Conservation (phyloP, 1,284 basidiomycete species). For the Stygiomarasmius scandens region DNA sequence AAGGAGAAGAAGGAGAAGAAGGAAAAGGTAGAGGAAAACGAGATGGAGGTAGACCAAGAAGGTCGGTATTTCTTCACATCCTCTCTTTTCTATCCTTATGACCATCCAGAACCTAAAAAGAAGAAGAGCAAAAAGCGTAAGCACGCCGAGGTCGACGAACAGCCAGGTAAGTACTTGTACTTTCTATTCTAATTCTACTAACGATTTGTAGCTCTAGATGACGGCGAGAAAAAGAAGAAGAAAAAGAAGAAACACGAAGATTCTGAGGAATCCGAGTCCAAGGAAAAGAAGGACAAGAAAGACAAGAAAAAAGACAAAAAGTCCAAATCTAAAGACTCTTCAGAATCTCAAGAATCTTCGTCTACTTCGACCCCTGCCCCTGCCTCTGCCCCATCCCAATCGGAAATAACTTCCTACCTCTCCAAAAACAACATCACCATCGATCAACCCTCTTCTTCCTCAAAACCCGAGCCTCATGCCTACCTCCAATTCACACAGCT, state of each 20-base stretch:
- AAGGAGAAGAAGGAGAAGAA: conserved; percentile 26
- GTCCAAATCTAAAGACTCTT: conserved; percentile 1
- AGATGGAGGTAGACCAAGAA: background rate
- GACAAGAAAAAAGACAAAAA: conserved; percentile 32
- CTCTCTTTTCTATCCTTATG: background rate
- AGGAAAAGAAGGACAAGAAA: conserved; percentile 12
- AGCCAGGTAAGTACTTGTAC: background rate
- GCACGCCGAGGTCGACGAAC: conserved; percentile 25
- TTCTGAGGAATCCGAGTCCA: background rate
- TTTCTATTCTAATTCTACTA: background rate
- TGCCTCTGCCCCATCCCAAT: conserved; percentile 27
- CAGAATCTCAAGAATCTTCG: background rate
- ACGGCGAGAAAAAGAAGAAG: conserved; percentile 1
- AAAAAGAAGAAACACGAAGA: background rate
- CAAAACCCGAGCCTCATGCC: conserved; percentile 39
- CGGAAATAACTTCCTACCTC: conserved; percentile 66
- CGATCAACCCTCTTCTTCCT: conserved; percentile 43
- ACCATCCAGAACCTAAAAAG: conserved; percentile 12
- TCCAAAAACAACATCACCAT: conserved; percentile 77
- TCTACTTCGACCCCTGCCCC: background rate
- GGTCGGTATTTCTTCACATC: background rate
- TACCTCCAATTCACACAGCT: conserved; percentile 80
- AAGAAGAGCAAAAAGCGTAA: conserved; percentile 32
- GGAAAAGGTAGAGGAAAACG: conserved; percentile 18
- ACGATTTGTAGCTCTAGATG: conserved; percentile 15